These are phyloP conservation scores for Penicillium paxilli DNA, from an alignment of 495 filamentous ascomycete genomes.

Conservation along the genomic window DNA sequence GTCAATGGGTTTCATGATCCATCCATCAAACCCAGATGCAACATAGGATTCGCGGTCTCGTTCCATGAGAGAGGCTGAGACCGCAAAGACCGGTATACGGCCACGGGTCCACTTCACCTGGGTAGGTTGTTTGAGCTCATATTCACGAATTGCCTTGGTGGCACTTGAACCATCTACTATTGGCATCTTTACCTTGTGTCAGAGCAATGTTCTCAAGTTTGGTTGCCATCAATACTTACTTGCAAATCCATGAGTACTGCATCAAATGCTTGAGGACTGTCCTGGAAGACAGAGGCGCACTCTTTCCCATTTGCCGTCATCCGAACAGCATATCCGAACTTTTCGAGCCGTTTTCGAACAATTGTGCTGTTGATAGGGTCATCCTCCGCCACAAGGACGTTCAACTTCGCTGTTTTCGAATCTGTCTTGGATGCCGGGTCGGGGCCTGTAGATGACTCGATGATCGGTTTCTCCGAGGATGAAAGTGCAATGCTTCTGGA, in stretches of 20 bases:
- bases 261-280: constrained; percentile 61
- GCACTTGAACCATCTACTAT: constrained; percentile 82
- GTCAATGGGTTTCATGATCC: constrained; percentile 82
- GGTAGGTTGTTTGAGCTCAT: constrained; percentile 54
- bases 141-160: constrained; percentile 76
- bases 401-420: constrained; percentile 34
- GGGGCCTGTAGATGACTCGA: neutral
- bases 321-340: constrained; percentile 67
- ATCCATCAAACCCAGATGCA: constrained; percentile 79
- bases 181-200: constrained; percentile 65
- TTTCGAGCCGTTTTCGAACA: constrained; percentile 75
- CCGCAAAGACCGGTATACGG: constrained; percentile 76
- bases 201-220: neutral
- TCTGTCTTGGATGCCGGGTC: neutral
- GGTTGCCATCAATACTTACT: constrained; percentile 42
- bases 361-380: constrained; percentile 88
- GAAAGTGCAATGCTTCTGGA: constrained; percentile 13
- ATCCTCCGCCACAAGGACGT: constrained; percentile 80
- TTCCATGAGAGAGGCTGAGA: constrained; percentile 80
- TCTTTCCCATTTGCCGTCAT: constrained; percentile 82
- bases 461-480: neutral
- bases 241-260: constrained; percentile 96
- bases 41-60: constrained; percentile 65
- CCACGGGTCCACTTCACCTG: constrained; percentile 31
- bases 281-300: constrained; percentile 66